Conservation (phyloP, 768 basidiomycete genomes). For the Plicaturopsis crispa region DNA sequence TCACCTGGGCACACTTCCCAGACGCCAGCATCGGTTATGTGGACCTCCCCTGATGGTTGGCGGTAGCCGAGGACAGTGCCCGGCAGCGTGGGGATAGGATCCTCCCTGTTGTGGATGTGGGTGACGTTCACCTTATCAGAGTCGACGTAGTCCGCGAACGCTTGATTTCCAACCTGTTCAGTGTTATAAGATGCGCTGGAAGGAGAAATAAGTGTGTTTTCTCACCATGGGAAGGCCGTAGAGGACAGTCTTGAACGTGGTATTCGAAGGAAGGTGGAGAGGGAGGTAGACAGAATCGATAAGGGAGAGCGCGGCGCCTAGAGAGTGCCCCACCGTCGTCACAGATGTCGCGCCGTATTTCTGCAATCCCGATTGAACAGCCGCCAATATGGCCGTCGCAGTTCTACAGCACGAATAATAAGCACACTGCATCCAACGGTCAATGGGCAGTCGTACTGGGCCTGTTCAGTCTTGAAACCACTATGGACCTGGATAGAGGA, state of each 20-base stretch:
- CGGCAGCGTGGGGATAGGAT: background rate
- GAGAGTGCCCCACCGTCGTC: background rate
- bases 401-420: constrained; percentile 5
- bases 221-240: constrained; percentile 25
- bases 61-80: background rate
- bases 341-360: constrained; percentile 14
- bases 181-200: constrained; percentile 16
- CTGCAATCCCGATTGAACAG: constrained; percentile 28
- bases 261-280: constrained; percentile 33
- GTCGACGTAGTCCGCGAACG: constrained; percentile 52
- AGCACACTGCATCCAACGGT: background rate
- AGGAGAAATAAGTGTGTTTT: background rate
- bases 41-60: no score
- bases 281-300: constrained; percentile 46
- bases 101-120: constrained; percentile 48
- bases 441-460: constrained; percentile 22
- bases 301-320: constrained; percentile 44
- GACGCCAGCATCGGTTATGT: no score
- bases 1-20: no score
- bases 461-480: constrained; percentile 36
- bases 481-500: constrained; percentile 31
- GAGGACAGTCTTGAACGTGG: constrained; percentile 14
- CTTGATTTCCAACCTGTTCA: constrained; percentile 43
- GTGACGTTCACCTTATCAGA: constrained; percentile 30
- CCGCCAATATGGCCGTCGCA: constrained; percentile 26